Percentiles rank a stretch among this genome's conserved stretches.
Conservation (phyloP, 148 eudicot genomes). For the Vaccinium darrowii region DNA sequence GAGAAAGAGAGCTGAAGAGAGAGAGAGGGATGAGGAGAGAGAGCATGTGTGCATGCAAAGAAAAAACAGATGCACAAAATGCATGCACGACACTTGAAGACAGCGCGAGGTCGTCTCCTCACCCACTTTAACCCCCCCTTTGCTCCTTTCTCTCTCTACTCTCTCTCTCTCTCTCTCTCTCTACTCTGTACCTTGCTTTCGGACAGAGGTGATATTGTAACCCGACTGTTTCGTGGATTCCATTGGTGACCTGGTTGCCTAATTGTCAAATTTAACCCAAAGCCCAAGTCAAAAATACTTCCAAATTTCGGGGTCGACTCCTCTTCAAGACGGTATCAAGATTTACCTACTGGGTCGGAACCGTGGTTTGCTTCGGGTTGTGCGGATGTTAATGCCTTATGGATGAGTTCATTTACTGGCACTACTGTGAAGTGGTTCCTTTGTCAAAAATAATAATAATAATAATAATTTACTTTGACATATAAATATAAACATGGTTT, state of each 20-base stretch:
- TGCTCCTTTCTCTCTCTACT: not conserved
- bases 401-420: too few species aligned
- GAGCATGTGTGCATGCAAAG: slow-evolving; percentile 37
- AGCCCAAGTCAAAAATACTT: not conserved
- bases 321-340: too few species aligned
- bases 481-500: too few species aligned
- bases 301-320: too few species aligned
- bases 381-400: too few species aligned
- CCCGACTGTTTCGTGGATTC: slow-evolving; percentile 21
- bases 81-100: slow-evolving; percentile 43
- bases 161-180: not conserved
- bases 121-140: not conserved
- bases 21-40: slow-evolving; percentile 16
- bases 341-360: too few species aligned
- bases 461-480: too few species aligned
- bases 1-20: slow-evolving; percentile 4
- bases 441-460: too few species aligned
- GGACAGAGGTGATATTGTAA: slow-evolving; percentile 9
- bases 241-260: not conserved
- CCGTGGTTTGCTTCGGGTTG: too few species aligned
- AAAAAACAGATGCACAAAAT: slow-evolving; percentile 27
- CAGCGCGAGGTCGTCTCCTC: slow-evolving; percentile 18
- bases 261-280: slow-evolving; percentile 8
- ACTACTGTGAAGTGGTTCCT: too few species aligned
- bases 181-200: not conserved